phyloP scores from a whole-genome alignment of 139 green algal species.

The Diplosphaera chodatii region DNA sequence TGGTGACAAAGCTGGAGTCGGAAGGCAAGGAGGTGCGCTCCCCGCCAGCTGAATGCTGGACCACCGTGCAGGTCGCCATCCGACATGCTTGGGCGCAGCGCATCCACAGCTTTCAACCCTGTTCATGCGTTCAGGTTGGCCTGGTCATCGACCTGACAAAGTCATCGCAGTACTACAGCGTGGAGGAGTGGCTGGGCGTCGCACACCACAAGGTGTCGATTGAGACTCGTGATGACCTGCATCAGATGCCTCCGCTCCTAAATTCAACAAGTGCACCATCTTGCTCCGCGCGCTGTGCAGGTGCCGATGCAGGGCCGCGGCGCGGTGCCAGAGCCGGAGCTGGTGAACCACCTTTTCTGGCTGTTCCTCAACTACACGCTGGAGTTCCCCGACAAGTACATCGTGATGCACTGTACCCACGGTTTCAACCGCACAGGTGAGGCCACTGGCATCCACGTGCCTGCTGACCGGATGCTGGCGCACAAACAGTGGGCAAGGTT shows the following conservation, averaged over 20 bases:
- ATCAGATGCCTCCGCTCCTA: not conserved
- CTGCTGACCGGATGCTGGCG: not conserved
- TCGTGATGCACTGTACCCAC: slow-evolving; percentile 96
- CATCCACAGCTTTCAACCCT: too few relatives aligned
- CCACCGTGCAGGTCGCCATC: too few relatives aligned
- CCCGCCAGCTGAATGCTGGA: too few relatives aligned
- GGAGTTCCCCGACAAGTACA: slow-evolving; percentile 4
- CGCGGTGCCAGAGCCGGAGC: slow-evolving; percentile 56
- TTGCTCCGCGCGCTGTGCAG: too few relatives aligned
- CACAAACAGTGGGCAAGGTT: not conserved
- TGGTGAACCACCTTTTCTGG: slow-evolving; percentile 79
- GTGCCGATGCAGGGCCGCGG: slow-evolving; percentile 73
- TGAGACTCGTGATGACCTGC: not conserved
- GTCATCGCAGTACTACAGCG: slow-evolving; percentile 82
- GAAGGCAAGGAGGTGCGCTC: slow-evolving; percentile 22
- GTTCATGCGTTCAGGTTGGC: slow-evolving; percentile 34
- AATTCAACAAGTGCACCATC: too few relatives aligned
- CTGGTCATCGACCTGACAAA: slow-evolving; percentile 94
- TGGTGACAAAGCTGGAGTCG: slow-evolving; percentile 19
- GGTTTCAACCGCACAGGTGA: slow-evolving; percentile 92
- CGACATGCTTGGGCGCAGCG: too few relatives aligned
- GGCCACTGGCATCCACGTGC: too few relatives aligned
- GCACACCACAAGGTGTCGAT: slow-evolving; percentile 45
- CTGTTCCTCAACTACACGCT: slow-evolving; percentile 34
- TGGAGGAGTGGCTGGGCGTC: slow-evolving; percentile 35